Base-by-base conservation (phyloP, 2,329 filamentous ascomycete genomes). In the Apiospora kogelbergensis region DNA sequence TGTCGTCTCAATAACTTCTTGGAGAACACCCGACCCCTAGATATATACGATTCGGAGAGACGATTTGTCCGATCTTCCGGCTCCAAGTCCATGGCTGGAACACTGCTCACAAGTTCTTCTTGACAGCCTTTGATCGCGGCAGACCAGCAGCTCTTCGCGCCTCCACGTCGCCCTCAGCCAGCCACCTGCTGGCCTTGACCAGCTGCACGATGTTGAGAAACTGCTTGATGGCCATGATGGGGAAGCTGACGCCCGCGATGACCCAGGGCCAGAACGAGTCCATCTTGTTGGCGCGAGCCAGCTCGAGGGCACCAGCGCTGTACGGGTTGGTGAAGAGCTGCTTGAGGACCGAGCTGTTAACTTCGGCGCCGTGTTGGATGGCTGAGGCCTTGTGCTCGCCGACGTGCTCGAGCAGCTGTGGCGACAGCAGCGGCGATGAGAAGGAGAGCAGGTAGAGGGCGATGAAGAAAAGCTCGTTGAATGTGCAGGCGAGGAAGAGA, bases 381-480 rank as follows among this genome's bases (percentile, higher is more conserved):
- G 83, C 82, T 41, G 80, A 82, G 67, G 84, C 84, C 68, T 85
- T 84, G 60, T 79, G 77, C 67, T 86, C 83, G 71, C 89, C 86
- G 48, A 89, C 84, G 15, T 88, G 84, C 75, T 89, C 84, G 71
- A 91, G 90, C 67, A 98, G 91, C 69, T 93, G 93, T 1, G 96
- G 95, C 1, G 94, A 96, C 68, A 98, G 89, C 45, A 90, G 88
- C 1, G 95, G 95, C 69, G 93, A 97, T 69, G 93, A 97, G 86
- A 99, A 99, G 76, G 95, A 98, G 70, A 99, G 91, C 67, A 99
- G 92, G 84, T 99, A 99, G 71, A 99, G 90, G 40, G 94, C 95
- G 78, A 99, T 98, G 86, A 99, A 99, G 87, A 98, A 99, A 73
- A 95, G 83, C 82, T 99, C 96, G 81, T 99, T 99, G 73, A 97